Evolutionary conservation across 2,329 filamentous ascomycete genomes (phyloP).

Genomic region (Microsporum audouinii): DNA sequence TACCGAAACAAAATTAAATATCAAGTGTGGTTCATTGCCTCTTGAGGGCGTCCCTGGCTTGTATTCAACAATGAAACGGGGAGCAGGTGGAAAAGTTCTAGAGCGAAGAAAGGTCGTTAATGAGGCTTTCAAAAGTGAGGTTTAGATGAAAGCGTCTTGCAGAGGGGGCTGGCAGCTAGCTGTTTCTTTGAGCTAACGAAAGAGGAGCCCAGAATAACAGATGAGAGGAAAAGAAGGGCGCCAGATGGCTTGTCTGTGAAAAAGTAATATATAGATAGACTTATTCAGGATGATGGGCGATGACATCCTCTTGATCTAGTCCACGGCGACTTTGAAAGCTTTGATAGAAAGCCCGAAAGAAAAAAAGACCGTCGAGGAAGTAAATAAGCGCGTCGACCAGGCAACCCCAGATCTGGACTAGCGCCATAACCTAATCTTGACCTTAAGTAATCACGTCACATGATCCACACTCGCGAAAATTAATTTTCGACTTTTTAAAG

Average conservation of each 20-base stretch:
- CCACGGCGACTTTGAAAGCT: neutral
- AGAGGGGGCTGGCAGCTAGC: neutral
- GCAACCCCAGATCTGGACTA: slow-evolving; percentile 14
- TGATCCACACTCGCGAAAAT: slow-evolving; percentile 27
- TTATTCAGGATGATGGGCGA: neutral
- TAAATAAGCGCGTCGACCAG: slow-evolving; percentile 14
- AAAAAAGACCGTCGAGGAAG: neutral
- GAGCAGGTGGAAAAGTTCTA: neutral
- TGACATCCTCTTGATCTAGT: neutral
- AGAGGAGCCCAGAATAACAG: neutral
- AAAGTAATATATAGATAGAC: slow-evolving; percentile 1
- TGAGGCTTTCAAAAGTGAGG: neutral
- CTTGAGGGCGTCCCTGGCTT: neutral
- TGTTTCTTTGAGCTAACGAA: neutral
- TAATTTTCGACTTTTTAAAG: neutral
- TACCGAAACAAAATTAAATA: neutral
- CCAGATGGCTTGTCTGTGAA: neutral
- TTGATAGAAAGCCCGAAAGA: neutral
- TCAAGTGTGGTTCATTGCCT: slow-evolving; percentile 2
- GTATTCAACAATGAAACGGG: neutral
- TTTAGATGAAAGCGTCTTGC: neutral
- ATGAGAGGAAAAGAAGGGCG: neutral
- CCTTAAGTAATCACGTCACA: neutral
- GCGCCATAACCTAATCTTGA: neutral
- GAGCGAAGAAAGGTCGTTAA: neutral